Base-by-base conservation (phyloP, 257 asterid genomes). In the Linaria vulgaris region DNA sequence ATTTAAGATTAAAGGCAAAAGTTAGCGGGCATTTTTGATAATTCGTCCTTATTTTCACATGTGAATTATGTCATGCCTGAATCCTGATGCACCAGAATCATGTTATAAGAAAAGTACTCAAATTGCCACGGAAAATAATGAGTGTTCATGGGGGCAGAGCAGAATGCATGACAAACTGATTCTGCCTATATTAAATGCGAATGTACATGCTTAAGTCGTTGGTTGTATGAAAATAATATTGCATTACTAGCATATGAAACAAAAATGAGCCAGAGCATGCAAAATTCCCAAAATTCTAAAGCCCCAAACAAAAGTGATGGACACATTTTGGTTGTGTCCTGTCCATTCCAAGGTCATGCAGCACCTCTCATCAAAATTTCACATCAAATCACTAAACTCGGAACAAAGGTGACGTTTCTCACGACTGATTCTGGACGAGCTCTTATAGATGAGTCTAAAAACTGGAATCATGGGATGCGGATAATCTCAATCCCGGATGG, bases 331-430 rank as follows among this genome's bases (percentile, higher is more conserved):
- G 77, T 75, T 9, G 72, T 84, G 14, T 46, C 84, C 15, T 68
- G 68, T 47, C 88, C 86, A 53, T 39, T 81, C 37, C 88, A 79
- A 56, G 88, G 88, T 24, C 91, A 84, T 67, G 77, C 73, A 46
- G 61, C 84, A 13, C 83, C 88, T 30, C 73, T 84, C 1, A 19
- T 81, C 9, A 84, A 79, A 68, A 67, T 81, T 0, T 79, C 86
- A 37, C 76, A 81, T 66, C 70, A 50, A 61, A 67, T 82, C 62
- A 49, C 68, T 56, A 61, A 61, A 51, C 39, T 69, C 7, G 84
- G 86, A 39, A 49, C 58, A 7, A 77, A 68, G 22, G 82, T 82
- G n/a, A 70, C 83, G 8, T 72, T 80, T 77, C 73, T 82, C 6
- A 68, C 81, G 0, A 65, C 82, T 19, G 80, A 76, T 24, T 64